Base-by-base conservation (phyloP, 768 basidiomycete species). In the Amanita rubescens region DNA sequence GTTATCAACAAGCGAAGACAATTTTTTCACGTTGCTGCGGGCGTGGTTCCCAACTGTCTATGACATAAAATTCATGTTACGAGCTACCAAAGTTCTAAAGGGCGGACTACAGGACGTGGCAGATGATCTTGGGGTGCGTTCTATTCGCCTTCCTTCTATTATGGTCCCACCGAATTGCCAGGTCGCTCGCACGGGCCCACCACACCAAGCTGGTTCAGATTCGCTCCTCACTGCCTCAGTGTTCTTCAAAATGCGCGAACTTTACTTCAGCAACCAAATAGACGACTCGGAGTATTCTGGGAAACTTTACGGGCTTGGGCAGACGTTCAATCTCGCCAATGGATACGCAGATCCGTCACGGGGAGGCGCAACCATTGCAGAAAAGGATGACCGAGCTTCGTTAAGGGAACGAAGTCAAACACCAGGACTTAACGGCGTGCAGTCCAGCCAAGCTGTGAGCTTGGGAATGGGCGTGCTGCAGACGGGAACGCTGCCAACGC, bases 131-230 rank as follows among this genome's bases (percentile, higher is more conserved):
- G 90, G 90, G 57, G 95, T 97, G 67, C 43, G 17, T 41, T 47
- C 54, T 41, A 32, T 32, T 41, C 52, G 8, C 51, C 33, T 51
- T 45, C 20, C 22, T 45, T 14, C 51, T 33, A 42, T 32, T 57
- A 51, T 20, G 59, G 56, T n/a, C 38, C 45, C 43, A 44, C 30
- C 17, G n/a, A 46, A 54, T 25, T 49, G 48, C 2, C 62, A 95
- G 94, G 87, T 96, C 25, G 75, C 85, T 69, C 82, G 94, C 41
- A 90, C 93, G 67, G 93, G 92, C 5, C 79, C 84, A 19, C 90
- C 92, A 52, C 94, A 96, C 69, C 95, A 96, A 72, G 94, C 95
- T 9, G 95, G 96, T 12, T 94, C 92, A n/a, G 96, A 98, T 65
- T 92, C 90, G 12, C 84, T 98, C 38, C 79, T 99, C 43, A 97